phyloP scores from a whole-genome alignment of 208 protist genomes.

The Leptomonas pyrrhocoris region DNA sequence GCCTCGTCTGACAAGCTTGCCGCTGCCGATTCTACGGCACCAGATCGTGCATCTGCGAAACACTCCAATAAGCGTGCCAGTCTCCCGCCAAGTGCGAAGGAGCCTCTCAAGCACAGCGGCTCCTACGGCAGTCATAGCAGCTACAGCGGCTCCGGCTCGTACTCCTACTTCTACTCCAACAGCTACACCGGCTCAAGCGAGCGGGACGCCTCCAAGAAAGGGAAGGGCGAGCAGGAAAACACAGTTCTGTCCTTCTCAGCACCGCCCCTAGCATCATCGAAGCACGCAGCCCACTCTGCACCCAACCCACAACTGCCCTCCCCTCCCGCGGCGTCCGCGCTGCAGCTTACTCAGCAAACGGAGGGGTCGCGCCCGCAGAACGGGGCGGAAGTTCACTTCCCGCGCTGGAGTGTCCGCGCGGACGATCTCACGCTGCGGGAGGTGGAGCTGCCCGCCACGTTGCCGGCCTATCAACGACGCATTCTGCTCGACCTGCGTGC shows the following conservation, averaged over 20 bases:
- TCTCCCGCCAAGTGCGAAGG: not conserved
- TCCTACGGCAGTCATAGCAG: conserved; percentile 13
- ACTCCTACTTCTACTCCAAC: conserved; percentile 33
- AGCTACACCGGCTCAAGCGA: conserved; percentile 20
- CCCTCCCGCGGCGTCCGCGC: not conserved
- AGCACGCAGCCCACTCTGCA: not conserved
- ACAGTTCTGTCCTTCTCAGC: not conserved
- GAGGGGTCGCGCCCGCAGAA: not conserved
- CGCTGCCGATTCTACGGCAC: not conserved
- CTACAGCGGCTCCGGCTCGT: conserved; percentile 23
- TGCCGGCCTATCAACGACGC: conserved; percentile 69
- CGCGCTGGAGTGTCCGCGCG: conserved; percentile 4
- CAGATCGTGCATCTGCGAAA: not conserved
- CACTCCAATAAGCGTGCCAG: conserved; percentile 2
- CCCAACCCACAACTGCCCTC: not conserved
- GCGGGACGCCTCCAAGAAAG: not conserved
- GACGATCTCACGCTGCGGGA: conserved; percentile 14
- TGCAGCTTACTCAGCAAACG: not conserved
- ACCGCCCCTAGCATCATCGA: not conserved
- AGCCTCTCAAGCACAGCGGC: conserved; percentile 3
- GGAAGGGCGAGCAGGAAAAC: not conserved
- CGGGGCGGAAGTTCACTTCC: not conserved
- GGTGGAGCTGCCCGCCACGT: conserved; percentile 27
- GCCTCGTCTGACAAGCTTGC: not conserved
- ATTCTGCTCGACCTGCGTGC: conserved; percentile 70